Conservation (phyloP, 345 rosid species). For the Melaleuca alternifolia region DNA sequence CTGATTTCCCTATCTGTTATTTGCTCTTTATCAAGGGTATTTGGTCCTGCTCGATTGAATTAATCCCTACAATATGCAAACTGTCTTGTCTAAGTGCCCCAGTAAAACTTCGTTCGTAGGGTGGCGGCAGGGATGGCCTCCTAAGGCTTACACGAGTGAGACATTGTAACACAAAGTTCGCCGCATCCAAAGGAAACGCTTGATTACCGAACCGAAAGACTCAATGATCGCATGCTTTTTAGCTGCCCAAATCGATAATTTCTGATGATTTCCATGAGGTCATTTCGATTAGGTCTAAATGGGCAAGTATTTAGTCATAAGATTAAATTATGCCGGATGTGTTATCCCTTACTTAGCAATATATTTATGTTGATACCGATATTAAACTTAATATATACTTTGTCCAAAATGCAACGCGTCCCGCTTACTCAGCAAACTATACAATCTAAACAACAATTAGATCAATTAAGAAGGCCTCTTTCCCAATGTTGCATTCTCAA, state of each 20-base stretch:
- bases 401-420: background rate
- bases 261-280: background rate
- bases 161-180: no score
- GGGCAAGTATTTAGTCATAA: background rate
- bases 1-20: background rate
- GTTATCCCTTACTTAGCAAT: background rate
- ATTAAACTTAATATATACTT: background rate
- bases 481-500: background rate
- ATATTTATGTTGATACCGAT: background rate
- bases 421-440: background rate
- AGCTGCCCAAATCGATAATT: background rate
- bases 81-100: background rate
- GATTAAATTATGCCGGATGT: background rate
- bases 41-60: background rate
- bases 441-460: background rate
- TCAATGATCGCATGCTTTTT: background rate
- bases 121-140: rapidly evolving
- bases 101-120: background rate
- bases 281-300: background rate
- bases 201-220: no score
- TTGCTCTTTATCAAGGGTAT: background rate
- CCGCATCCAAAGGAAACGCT: no score
- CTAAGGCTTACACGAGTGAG: background rate
- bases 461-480: background rate
- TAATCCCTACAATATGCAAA: background rate